phyloP scores from a whole-genome alignment of 257 asterid species.

The Solanum bukasovii region DNA sequence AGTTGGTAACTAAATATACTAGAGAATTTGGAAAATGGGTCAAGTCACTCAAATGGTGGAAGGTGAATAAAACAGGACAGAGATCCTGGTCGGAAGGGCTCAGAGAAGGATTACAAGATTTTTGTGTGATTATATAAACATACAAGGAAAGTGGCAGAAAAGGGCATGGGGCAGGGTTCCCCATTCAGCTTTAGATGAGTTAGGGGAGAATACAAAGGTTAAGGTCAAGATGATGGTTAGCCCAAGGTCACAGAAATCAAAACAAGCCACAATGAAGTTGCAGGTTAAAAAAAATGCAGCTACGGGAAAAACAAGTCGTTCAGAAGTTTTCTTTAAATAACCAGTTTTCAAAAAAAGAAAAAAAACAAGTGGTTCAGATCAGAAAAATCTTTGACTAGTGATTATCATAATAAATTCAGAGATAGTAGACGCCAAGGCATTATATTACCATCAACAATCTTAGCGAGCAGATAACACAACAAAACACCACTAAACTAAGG shows the following conservation, averaged over 20 bases:
- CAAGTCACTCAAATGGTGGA: background rate
- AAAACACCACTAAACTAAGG: background rate
- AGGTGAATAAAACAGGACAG: background rate
- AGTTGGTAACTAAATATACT: background rate
- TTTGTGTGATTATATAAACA: background rate
- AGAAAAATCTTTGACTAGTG: background rate
- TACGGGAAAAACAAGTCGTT: background rate
- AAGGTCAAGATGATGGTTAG: background rate
- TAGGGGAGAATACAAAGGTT: background rate
- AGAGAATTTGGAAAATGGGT: background rate
- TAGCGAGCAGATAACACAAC: background rate
- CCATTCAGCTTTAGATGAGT: background rate
- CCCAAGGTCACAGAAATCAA: background rate
- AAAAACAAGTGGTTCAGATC: background rate
- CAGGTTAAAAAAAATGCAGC: background rate
- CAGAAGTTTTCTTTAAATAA: background rate
- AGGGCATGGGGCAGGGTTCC: background rate
- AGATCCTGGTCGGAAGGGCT: background rate
- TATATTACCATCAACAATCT: background rate
- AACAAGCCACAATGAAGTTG: background rate
- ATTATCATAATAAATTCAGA: background rate
- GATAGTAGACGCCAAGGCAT: background rate
- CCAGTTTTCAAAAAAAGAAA: too few relatives aligned
- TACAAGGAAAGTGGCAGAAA: background rate
- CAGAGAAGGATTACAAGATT: background rate